Evolutionary conservation across 805 yeast genomes (phyloP), one percentile per base, ranked within the genome.

Genomic region (Phaffomyces opuntiae): DNA sequence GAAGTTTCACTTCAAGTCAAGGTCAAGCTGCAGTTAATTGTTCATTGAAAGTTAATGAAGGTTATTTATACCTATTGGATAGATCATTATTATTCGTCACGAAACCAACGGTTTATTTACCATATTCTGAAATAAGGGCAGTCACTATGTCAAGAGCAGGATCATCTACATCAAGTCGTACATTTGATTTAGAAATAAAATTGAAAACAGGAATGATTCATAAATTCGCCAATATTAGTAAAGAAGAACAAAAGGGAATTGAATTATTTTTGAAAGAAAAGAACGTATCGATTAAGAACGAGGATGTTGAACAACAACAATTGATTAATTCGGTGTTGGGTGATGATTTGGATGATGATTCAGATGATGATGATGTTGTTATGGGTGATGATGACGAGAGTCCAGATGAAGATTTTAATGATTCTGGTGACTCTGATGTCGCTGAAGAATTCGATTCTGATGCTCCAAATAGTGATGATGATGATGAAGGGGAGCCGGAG

Each of bases 21-120:
- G 80, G 79, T 39, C 88, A 84, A 57, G 85, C 95, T 13, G 96
- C 95, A 5, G 84, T 93, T 27, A 75, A 88, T 19, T 91, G 98
- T 67, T 87, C 97, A 7, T 77, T 87, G 55, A 93, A 91, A 65
- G 98, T 98, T 0, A 84, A 87, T 42, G 98, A 93, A 69, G 98
- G 99, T 27, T 85, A 89, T 56, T 68, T 93, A 49, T 93, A 87
- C 64, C 88, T 95, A n/a, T 74, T 93, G 48, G 99, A 93, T 53
- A 86, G 87, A 66, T 86, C 96, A 46, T 78, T 93, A 60, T 68
- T 93, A 51, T 91, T 93, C 62, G 83, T 91, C 40, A 89, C 96
- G 24, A 93, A 93, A 63, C 96, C 99, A 39, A 89, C 97, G 0
- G 79, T 93, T 36, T 86, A 86, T 63, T 86, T 93, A 52, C 96